Evolutionary conservation across 768 basidiomycete species (phyloP).

Genomic region (Tricholoma terreum): DNA sequence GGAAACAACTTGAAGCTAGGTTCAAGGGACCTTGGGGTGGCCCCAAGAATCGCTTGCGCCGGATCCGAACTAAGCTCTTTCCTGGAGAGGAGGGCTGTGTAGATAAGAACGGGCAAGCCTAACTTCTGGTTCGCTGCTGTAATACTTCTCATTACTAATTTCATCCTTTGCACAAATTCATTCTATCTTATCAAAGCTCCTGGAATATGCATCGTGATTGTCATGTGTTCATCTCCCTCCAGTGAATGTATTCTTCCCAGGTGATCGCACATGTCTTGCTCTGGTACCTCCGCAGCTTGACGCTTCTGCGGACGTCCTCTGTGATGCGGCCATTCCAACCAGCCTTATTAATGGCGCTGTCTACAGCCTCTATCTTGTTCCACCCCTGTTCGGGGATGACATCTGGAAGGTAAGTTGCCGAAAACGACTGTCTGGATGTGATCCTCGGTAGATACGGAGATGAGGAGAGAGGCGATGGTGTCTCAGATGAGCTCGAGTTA

Average conservation of each 20-base stretch:
- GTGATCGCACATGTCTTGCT: conserved; percentile 62
- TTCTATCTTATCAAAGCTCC: background rate
- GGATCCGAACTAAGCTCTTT: conserved; percentile 37
- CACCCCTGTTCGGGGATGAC: conserved; percentile 93
- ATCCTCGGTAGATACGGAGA: conserved; percentile 54
- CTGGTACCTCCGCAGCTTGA: conserved; percentile 81
- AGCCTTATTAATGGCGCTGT: conserved; percentile 91
- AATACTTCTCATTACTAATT: background rate
- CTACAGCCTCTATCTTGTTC: conserved; percentile 85
- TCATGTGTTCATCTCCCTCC: conserved; percentile 48
- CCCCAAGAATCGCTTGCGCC: conserved; percentile 40
- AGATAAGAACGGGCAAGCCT: background rate
- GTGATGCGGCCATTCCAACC: conserved; percentile 83
- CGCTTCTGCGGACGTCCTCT: conserved; percentile 73
- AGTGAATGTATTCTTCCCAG: conserved; percentile 76
- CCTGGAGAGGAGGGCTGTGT: conserved; percentile 10
- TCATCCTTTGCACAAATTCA: background rate
- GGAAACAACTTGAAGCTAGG: conserved; percentile 51
- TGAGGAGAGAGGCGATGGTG: conserved; percentile 73
- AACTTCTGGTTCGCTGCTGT: background rate
- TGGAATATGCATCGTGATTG: background rate
- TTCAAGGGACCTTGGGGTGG: conserved; percentile 49
- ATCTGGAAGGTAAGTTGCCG: conserved; percentile 91
- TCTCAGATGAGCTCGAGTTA: conserved; percentile 47
- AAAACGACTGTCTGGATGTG: conserved; percentile 58